Evolutionary conservation across 768 basidiomycete genomes (phyloP), one percentile per base, ranked within the genome.

Genomic region (Neoboletus brunneissimus): DNA sequence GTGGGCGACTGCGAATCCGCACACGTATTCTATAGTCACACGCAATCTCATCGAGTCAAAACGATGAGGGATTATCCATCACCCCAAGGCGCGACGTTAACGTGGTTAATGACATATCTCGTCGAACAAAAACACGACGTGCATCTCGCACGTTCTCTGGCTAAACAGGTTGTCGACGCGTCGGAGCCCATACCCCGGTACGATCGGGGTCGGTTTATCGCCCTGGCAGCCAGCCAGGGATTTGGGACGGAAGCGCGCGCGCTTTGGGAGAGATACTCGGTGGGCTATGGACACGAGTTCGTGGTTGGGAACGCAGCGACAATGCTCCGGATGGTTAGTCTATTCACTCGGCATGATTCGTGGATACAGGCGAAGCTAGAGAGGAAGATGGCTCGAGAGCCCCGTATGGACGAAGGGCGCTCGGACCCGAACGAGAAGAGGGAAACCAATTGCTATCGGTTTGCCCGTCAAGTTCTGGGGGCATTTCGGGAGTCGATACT

Each of bases 221-320:
- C 75, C 0, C 57, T 76, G 18, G 58, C 72, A 8, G 86, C 85
- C 1, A 61, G 67, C 25, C 66, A 71, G 23, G 84, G 86, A 9
- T 79, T 82, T 45, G 76, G 77, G 5, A 66, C 58, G 6, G 66
- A 77, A 16, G 81, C 86, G 22, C 76, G 84, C 20, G 61, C 65
- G 9, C 75, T 89, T 18, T 89, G 85, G 84, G 79, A 81, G 59
- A 75, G 77, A 57, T 85, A 81, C 64, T 70, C 80, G 1, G 63
- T 58, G 40, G 81, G 80, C 22, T 67, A 58, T 49, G 78, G 80
- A 47, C 73, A 63, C 20, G 61, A 65, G 16, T 51, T 73, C 3
- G 76, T 88, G 29, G 68, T 75, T 11, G 79, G 77, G 18, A 75
- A 79, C 58, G 72, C 80, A 22, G 68, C 67, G 20, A 67, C 72